These are phyloP conservation scores for Baorangia bicolor DNA, from an alignment of 768 basidiomycete species.

Conservation along the genomic window DNA sequence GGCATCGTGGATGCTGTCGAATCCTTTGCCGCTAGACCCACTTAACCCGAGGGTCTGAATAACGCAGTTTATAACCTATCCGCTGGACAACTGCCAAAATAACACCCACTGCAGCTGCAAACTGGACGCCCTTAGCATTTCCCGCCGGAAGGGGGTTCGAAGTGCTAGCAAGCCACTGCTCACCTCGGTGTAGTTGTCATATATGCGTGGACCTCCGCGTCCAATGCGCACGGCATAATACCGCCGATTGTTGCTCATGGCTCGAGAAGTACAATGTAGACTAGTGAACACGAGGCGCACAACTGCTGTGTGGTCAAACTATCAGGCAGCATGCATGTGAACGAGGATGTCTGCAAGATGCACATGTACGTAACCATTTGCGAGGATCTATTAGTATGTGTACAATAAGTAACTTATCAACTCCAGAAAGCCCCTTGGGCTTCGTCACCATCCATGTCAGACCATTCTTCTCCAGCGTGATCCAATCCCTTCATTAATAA, in stretches of 20 bases:
- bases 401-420: slow-evolving; percentile 3
- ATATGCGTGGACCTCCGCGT: slow-evolving; percentile 33
- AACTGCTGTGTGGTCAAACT: background rate
- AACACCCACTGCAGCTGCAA: slow-evolving; percentile 23
- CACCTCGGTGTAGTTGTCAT: slow-evolving; percentile 30
- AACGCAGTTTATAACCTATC: background rate
- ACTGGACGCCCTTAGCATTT: slow-evolving; percentile 14
- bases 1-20: slow-evolving; percentile 30
- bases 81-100: background rate
- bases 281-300: background rate
- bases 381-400: background rate
- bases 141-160: no score
- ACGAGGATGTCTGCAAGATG: background rate
- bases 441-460: slow-evolving; percentile 38
- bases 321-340: background rate
- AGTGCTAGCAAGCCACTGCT: slow-evolving; percentile 5
- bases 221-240: slow-evolving; percentile 39
- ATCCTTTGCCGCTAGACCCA: slow-evolving; percentile 33
- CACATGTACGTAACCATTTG: slow-evolving; percentile 5
- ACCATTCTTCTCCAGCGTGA: slow-evolving; percentile 18
- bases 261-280: background rate
- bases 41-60: slow-evolving; percentile 30
- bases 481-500: slow-evolving; percentile 7
- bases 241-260: slow-evolving; percentile 19
- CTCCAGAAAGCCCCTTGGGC: slow-evolving; percentile 33